A percentile compares a stretch with the other conserved stretches of the same genome.
phyloP scores from a whole-genome alignment of 176 grass and related monocot genomes.

The Aegilops umbellulata region DNA sequence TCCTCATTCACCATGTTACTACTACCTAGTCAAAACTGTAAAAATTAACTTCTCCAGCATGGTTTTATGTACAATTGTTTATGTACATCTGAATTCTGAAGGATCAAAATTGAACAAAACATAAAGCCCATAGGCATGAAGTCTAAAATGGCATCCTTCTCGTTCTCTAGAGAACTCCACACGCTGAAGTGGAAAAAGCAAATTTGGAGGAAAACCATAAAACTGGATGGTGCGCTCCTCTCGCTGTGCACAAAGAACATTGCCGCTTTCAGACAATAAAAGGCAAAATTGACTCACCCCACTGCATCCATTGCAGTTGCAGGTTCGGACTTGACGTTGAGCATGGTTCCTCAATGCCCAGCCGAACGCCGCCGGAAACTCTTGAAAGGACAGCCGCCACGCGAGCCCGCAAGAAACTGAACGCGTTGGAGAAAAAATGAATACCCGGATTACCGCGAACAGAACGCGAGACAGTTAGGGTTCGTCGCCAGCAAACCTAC shows the following conservation, averaged over 20 bases:
- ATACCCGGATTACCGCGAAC: neutral
- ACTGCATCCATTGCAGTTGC: neutral
- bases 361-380: neutral
- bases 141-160: neutral
- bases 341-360: neutral
- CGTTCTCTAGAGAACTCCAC: neutral
- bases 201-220: conserved; percentile 9
- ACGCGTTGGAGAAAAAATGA: neutral
- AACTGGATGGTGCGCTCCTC: neutral
- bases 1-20: no score
- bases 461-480: neutral
- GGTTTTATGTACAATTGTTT: neutral
- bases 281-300: conserved; percentile 12
- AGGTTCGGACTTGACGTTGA: neutral
- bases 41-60: neutral
- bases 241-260: neutral
- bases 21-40: neutral
- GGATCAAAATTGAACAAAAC: conserved; percentile 9
- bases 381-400: neutral
- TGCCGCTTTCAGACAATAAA: neutral
- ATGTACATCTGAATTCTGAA: conserved; percentile 1
- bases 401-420: neutral
- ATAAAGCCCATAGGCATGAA: neutral
- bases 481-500: neutral
- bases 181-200: neutral